Evolutionary conservation across 495 filamentous ascomycete genomes (phyloP).

Genomic region (Xylaria scruposa): DNA sequence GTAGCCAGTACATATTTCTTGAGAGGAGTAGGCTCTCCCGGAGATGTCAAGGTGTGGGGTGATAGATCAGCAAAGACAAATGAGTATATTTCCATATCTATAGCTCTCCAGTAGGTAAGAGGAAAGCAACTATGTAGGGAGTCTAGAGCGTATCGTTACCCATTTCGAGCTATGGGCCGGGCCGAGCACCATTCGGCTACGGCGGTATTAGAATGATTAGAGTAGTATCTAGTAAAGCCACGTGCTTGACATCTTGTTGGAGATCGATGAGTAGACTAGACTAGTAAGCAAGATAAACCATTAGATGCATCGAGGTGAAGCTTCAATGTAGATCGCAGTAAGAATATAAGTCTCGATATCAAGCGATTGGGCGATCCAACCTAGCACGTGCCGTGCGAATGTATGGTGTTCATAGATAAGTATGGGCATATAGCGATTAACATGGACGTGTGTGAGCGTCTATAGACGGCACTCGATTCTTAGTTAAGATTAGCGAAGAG

Average conservation of each 20-base stretch:
- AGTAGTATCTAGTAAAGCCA: not conserved
- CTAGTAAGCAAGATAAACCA: not conserved
- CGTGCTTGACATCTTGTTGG: not conserved
- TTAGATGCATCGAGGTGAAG: not conserved
- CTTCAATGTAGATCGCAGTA: not conserved
- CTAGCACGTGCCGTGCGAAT: not conserved
- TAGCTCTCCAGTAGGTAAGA: not conserved
- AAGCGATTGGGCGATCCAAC: not conserved
- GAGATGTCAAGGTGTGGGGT: constrained; percentile 38
- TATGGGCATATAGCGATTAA: not conserved
- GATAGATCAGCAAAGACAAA: not conserved
- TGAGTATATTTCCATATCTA: not conserved
- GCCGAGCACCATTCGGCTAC: not conserved
- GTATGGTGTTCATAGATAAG: not conserved
- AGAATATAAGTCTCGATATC: not conserved
- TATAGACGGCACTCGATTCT: not conserved
- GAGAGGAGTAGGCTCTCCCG: constrained; percentile 60
- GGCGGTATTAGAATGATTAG: not conserved
- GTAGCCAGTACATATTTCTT: constrained; percentile 78
- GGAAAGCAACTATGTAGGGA: not conserved
- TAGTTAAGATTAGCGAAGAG: constrained; percentile 5
- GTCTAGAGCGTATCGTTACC: not conserved
- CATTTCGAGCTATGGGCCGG: not conserved
- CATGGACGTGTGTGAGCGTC: not conserved
- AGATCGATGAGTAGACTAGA: not conserved